Conservation (phyloP, 805 yeast species). For the Sugiyamaella chiloensis region DNA sequence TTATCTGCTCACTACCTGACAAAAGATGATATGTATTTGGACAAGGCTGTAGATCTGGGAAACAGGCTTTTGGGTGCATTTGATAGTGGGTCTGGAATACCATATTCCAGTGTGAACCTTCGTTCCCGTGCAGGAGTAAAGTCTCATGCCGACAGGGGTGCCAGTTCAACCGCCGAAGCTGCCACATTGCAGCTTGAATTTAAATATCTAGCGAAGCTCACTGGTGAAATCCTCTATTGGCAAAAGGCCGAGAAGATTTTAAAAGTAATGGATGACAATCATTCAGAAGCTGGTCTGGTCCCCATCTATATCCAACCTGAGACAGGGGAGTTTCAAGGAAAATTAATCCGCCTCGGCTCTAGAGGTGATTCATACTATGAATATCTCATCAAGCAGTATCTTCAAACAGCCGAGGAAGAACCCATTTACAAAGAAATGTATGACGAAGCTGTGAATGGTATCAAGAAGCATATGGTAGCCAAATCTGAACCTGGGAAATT, state of each 20-base stretch:
- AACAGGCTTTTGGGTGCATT: slow-evolving; percentile 69
- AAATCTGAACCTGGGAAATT: slow-evolving; percentile 60
- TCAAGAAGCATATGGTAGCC: slow-evolving; percentile 60
- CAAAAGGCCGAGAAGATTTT: slow-evolving; percentile 70
- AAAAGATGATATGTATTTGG: slow-evolving; percentile 64
- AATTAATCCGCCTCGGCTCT: slow-evolving; percentile 74
- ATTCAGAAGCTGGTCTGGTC: slow-evolving; percentile 69
- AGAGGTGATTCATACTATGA: slow-evolving; percentile 94
- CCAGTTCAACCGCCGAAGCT: slow-evolving; percentile 86
- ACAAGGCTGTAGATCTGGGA: slow-evolving; percentile 79
- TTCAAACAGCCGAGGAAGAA: slow-evolving; percentile 67
- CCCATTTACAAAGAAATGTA: slow-evolving; percentile 68
- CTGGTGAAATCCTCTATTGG: slow-evolving; percentile 82
- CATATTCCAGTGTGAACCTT: slow-evolving; percentile 75
- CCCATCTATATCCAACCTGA: slow-evolving; percentile 79
- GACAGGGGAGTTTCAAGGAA: slow-evolving; percentile 64
- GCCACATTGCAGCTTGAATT: slow-evolving; percentile 84
- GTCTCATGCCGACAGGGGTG: slow-evolving; percentile 68
- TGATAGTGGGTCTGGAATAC: slow-evolving; percentile 63
- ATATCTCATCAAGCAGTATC: slow-evolving; percentile 77
- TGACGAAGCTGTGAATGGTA: slow-evolving; percentile 71
- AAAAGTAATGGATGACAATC: slow-evolving; percentile 61
- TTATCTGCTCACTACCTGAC: slow-evolving; percentile 75
- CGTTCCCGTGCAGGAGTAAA: slow-evolving; percentile 56
- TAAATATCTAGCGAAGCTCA: slow-evolving; percentile 72